A percentile compares a stretch with the other conserved stretches of the same genome.
These are phyloP conservation scores for Cucurbita maxima DNA, from an alignment of 306 rosid genomes.

Conservation along the genomic window DNA sequence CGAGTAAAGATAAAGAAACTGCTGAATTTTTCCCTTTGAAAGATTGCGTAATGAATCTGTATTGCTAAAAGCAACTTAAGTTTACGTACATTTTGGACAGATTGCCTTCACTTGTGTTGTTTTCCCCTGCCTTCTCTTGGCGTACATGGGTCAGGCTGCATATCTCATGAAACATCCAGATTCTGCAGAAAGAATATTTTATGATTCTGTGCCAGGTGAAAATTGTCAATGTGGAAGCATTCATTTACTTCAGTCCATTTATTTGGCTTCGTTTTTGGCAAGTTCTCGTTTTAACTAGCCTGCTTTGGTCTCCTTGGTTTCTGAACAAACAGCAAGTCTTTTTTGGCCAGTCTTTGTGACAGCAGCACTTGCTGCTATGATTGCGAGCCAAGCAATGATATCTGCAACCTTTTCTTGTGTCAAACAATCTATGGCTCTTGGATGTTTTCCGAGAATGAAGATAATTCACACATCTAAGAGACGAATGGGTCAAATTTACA, in stretches of 20 bases:
- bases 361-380: slow-evolving; percentile 93
- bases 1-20: neutral
- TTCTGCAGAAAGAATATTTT: slow-evolving; percentile 44
- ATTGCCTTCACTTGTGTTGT: slow-evolving; percentile 80
- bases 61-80: neutral
- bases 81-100: slow-evolving; percentile 23
- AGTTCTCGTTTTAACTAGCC: neutral
- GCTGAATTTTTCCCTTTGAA: slow-evolving; percentile 7
- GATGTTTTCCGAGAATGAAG: slow-evolving; percentile 96
- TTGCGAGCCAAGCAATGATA: slow-evolving; percentile 99
- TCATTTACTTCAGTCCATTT: neutral
- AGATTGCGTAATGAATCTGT: neutral
- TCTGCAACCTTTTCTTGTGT: slow-evolving; percentile 96
- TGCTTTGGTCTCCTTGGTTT: neutral
- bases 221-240: slow-evolving; percentile 7
- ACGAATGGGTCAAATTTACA: slow-evolving; percentile 87
- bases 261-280: neutral
- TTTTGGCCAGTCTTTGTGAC: slow-evolving; percentile 91
- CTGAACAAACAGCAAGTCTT: slow-evolving; percentile 44
- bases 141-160: slow-evolving; percentile 98
- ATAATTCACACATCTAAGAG: slow-evolving; percentile 82
- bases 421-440: slow-evolving; percentile 96
- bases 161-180: slow-evolving; percentile 45
- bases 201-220: slow-evolving; percentile 83
- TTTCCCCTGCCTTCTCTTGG: slow-evolving; percentile 87